Base-by-base conservation (phyloP, 441 rosid genomes). In the Gossypium trilobum region DNA sequence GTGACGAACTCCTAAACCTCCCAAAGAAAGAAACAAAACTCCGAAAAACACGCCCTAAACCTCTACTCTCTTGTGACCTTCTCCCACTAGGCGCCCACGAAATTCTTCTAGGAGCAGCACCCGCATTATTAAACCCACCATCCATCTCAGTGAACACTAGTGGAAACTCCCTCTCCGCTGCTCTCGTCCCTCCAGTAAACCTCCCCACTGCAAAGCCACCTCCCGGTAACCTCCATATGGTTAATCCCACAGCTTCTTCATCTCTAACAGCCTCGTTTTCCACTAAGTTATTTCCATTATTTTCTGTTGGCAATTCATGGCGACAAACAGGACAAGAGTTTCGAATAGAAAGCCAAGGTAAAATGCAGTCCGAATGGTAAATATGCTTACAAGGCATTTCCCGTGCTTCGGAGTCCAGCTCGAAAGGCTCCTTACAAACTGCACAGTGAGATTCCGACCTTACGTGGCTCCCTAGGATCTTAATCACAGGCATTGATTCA, bases 331-430 rank as follows among this genome's bases (percentile, higher is more conserved):
- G 89, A 59, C 91, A 87, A 2, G 91, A 87, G 62, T 87, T 87
- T 23, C 89, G 82, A 33, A 83, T 70, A 0, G 77, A 75, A 20
- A 87, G 78, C 91, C 89, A 87, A 0, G 91, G 91, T 4, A 87
- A 76, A 33, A 87, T 87, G 50, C 91, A 87, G 52, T 87, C 89
- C 0, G 83, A 68, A 25, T 87, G 89, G 72, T 84, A 87, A 6
- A 87, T 82, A 71, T 86, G 92, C 78, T 87, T 82, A 72, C 92
- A 87, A 0, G 89, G 89, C 92, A 87, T 86, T 59, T 88, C 87
- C 0, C 87, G 79, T 10, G 85, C 85, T 64, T 83, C 89, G 0
- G 82, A 54, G 6, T 83, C 75, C 1, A 86, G 72, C 79, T 85
- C 87, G 68, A 85, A 86, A 1, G 73, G 66, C 29, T 88, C 90